Percentiles rank a stretch among this genome's conserved stretches.
These are phyloP conservation scores for Moricandia moricandioides DNA, from an alignment of 345 rosid species.

Conservation along the genomic window DNA sequence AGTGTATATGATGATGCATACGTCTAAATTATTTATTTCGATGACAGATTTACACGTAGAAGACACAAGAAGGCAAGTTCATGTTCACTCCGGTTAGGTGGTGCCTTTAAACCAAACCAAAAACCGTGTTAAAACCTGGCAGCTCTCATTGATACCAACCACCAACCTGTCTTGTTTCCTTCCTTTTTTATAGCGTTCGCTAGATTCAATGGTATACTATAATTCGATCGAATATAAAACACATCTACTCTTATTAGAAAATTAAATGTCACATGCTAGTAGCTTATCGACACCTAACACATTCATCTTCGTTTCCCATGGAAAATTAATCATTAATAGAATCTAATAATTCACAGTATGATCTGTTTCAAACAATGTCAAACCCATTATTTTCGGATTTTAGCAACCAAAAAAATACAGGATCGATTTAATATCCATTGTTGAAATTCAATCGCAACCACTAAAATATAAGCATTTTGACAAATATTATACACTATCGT, in stretches of 20 bases:
- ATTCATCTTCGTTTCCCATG: slow-evolving; percentile 15
- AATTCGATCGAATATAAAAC: slow-evolving; percentile 12
- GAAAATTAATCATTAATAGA: slow-evolving; percentile 13
- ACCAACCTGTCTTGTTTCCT: slow-evolving; percentile 26
- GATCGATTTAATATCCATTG: neutral
- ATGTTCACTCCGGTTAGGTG: slow-evolving; percentile 20
- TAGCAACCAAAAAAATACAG: neutral
- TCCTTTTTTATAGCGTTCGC: slow-evolving; percentile 3
- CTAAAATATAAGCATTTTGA: slow-evolving; percentile 5
- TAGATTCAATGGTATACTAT: slow-evolving; percentile 25
- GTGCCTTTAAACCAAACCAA: slow-evolving; percentile 28
- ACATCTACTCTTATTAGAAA: neutral
- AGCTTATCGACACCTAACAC: slow-evolving; percentile 21
- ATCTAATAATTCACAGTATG: slow-evolving; percentile 34
- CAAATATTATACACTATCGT: neutral
- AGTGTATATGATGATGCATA: neutral
- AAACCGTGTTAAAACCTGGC: slow-evolving; percentile 41
- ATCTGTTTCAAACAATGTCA: slow-evolving; percentile 36
- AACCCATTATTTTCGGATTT: slow-evolving; percentile 13
- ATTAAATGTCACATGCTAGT: neutral
- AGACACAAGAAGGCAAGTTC: slow-evolving; percentile 23
- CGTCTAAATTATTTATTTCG: neutral
- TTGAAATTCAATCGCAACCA: slow-evolving; percentile 4
- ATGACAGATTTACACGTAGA: neutral
- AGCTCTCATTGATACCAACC: slow-evolving; percentile 35